Conservation (phyloP, 2,329 filamentous ascomycete genomes). For the Trichoderma atrobrunneum region DNA sequence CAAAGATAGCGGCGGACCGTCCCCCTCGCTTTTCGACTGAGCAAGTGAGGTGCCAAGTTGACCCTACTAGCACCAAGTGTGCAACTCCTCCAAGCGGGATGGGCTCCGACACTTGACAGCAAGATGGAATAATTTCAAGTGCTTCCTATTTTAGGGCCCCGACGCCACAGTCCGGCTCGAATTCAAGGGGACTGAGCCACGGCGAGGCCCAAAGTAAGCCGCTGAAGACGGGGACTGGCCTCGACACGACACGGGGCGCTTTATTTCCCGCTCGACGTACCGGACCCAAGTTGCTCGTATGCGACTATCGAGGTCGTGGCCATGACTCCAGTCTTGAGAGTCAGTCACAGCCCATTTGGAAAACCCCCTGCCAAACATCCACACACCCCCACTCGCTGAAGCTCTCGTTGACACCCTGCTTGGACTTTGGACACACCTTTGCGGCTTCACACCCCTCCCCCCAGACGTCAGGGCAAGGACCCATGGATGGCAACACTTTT, state of each 20-base stretch:
- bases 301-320: background rate
- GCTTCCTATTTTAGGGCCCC: constrained; percentile 5
- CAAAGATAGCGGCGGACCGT: constrained; percentile 3
- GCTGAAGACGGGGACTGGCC: background rate
- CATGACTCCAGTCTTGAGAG: background rate
- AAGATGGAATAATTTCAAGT: background rate
- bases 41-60: background rate
- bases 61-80: background rate
- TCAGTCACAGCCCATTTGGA: background rate
- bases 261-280: background rate
- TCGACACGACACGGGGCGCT: background rate
- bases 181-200: background rate
- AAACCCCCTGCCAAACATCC: constrained; percentile 12
- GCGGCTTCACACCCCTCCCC: background rate
- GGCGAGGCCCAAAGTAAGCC: background rate
- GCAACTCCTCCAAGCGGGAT: background rate
- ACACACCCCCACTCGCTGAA: constrained; percentile 16
- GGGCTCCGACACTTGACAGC: background rate
- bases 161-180: background rate
- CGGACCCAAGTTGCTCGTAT: background rate
- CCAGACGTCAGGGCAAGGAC: constrained; percentile 6
- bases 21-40: background rate
- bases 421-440: background rate
- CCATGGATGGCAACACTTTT: background rate
- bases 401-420: background rate